A percentile compares a stretch with the other conserved stretches of the same genome.
Conservation (phyloP, 2,329 filamentous ascomycete genomes). For the Calonectria hongkongensis region DNA sequence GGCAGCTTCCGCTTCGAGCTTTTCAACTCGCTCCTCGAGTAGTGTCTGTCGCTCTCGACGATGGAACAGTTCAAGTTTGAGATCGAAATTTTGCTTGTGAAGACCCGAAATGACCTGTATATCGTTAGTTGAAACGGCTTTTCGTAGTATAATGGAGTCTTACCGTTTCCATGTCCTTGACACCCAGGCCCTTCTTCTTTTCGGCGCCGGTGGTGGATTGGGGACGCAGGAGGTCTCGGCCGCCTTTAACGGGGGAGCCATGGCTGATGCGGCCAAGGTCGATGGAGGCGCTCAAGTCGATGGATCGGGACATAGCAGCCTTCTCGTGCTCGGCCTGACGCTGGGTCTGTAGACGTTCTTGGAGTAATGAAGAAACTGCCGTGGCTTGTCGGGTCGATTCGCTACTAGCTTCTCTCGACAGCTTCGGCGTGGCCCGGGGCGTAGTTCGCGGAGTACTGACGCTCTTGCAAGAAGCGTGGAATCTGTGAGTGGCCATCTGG, state of each 20-base stretch:
- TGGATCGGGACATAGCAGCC: slow-evolving; percentile 58
- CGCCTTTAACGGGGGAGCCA: slow-evolving; percentile 62
- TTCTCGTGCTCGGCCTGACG: slow-evolving; percentile 70
- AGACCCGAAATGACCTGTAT: slow-evolving; percentile 78
- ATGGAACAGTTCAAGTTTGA: slow-evolving; percentile 84
- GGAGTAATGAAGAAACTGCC: slow-evolving; percentile 71
- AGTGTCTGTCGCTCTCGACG: slow-evolving; percentile 77
- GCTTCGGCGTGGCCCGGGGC: slow-evolving; percentile 63
- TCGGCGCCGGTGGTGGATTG: slow-evolving; percentile 66
- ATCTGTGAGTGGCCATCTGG: slow-evolving; percentile 62
- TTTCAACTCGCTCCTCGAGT: slow-evolving; percentile 75
- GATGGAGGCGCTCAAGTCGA: slow-evolving; percentile 62
- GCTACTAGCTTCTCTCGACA: slow-evolving; percentile 65
- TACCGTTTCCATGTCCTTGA: slow-evolving; percentile 82
- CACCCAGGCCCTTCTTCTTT: slow-evolving; percentile 74
- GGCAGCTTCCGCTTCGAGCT: slow-evolving; percentile 71
- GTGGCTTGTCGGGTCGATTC: slow-evolving; percentile 62
- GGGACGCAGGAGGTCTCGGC: slow-evolving; percentile 62
- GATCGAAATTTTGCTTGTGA: slow-evolving; percentile 85
- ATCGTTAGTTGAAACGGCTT: slow-evolving; percentile 31
- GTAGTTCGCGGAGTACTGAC: slow-evolving; percentile 59
- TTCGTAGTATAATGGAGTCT: slow-evolving; percentile 34
- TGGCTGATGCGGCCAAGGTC: slow-evolving; percentile 61
- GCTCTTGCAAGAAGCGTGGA: slow-evolving; percentile 62
- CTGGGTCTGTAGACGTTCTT: slow-evolving; percentile 73